Evolutionary conservation across 495 filamentous ascomycete species (phyloP).

Genomic region (Penicillium coffeae): DNA sequence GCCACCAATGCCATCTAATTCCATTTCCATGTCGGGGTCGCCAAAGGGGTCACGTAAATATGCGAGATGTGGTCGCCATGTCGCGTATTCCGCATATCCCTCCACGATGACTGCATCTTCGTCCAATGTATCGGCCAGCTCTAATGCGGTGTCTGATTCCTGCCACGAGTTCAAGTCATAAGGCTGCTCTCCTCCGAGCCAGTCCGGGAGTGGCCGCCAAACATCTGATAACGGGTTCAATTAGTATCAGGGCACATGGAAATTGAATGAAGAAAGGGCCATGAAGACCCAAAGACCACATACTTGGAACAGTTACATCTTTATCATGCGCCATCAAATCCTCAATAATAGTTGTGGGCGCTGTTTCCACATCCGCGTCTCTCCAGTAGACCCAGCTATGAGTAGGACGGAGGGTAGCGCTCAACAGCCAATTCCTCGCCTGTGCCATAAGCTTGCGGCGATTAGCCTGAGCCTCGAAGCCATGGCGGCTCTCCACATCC

Average conservation of each 20-base stretch:
- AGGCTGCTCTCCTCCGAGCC: constrained; percentile 97
- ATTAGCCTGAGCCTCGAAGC: constrained; percentile 93
- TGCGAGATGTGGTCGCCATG: constrained; percentile 95
- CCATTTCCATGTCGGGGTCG: constrained; percentile 99
- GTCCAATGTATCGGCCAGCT: constrained; percentile 89
- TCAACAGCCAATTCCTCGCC: constrained; percentile 95
- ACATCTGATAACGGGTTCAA: constrained; percentile 65
- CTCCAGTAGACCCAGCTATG: constrained; percentile 99
- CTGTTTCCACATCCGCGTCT: constrained; percentile 97
- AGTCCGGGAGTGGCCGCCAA: constrained; percentile 96
- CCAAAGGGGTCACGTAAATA: constrained; percentile 97
- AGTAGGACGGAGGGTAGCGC: constrained; percentile 86
- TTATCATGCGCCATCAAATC: constrained; percentile 99
- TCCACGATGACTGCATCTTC: constrained; percentile 99
- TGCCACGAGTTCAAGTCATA: constrained; percentile 99
- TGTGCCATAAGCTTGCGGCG: constrained; percentile 97
- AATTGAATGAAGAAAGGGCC: too few relatives aligned
- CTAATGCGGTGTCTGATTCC: constrained; percentile 94
- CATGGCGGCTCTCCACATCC: constrained; percentile 95
- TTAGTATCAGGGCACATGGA: background rate
- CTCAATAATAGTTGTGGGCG: constrained; percentile 91
- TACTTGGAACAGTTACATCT: constrained; percentile 97
- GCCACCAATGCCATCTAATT: constrained; percentile 95
- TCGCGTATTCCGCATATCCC: constrained; percentile 98
- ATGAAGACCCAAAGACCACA: constrained; percentile 38